Conservation (phyloP, 257 asterid species). For the Anisodus tanguticus region DNA sequence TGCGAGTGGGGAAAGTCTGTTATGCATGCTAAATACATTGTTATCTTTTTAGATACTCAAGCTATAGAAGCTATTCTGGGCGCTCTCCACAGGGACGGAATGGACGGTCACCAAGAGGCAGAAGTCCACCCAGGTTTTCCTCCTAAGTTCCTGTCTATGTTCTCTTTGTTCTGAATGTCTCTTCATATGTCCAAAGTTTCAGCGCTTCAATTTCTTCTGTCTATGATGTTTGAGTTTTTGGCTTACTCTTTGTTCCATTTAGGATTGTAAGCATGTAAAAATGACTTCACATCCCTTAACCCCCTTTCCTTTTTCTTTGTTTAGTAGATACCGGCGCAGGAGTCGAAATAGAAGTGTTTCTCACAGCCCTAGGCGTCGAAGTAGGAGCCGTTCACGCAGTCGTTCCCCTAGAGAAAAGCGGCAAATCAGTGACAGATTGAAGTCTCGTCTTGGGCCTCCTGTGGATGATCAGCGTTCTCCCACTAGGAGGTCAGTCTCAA, state of each 20-base stretch:
- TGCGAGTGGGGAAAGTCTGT: conserved; percentile 2
- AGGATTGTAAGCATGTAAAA: neutral
- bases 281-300: conserved; percentile 9
- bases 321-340: conserved; percentile 66
- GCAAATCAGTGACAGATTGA: conserved; percentile 65
- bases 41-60: conserved; percentile 56
- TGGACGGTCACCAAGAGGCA: conserved; percentile 76
- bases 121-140: conserved; percentile 87
- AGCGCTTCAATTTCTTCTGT: neutral
- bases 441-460: conserved; percentile 84
- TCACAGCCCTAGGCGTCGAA: conserved; percentile 68
- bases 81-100: conserved; percentile 69
- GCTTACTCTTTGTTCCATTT: neutral
- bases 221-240: conserved; percentile 1
- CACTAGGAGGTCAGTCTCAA: conserved; percentile 52
- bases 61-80: conserved; percentile 65
- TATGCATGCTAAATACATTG: neutral
- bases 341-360: conserved; percentile 75
- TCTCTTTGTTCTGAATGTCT: neutral
- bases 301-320: neutral
- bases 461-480: conserved; percentile 41
- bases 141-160: neutral
- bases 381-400: conserved; percentile 74
- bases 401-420: conserved; percentile 62
- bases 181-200: neutral